Base-by-base conservation (phyloP, 768 basidiomycete genomes). In the Cystofilobasidium bisporidii region DNA sequence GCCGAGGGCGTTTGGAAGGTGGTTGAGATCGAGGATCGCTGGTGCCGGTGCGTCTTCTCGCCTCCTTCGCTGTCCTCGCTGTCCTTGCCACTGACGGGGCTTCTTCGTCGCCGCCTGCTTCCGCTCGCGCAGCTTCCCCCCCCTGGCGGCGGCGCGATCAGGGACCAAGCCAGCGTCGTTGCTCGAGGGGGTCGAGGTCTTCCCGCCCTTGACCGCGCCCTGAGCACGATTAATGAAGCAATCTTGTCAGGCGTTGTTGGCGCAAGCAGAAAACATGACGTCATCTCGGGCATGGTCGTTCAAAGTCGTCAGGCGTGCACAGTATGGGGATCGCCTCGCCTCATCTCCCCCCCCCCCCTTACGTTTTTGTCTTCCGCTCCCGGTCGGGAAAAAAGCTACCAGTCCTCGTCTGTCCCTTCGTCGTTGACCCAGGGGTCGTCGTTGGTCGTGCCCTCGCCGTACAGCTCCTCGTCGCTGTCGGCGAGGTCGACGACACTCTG, bases 1-100 rank as follows among this genome's bases (percentile, higher is more conserved):
- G 76, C 88, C 55, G 92, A 96, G 81, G 94, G 94, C 12, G 63
- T 56, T 38, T 69, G 68, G 68, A 24, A 53, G 48, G 63, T 69
- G 17, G 61, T 58, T 28, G 58, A 59, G 68, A 32, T 69, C 32
- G 63, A 69, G 47, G 68, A 69, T 24, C 56, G 63, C 15, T 69
- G 43, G 41, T 69, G 68, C 58, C 41, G 68, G 63, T 69, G 3
- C 24, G 66, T 61, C 33, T 48, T 14, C 36, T 4, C 33, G 14
- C 38, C 30, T 8, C 32, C 26, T 3, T 30, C 18, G 36, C 59
- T 43, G 14, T n/a, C 24, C n/a, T n/a, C n/a, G n/a, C n/a, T n/a
- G n/a, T n/a, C n/a, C n/a, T n/a, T n/a, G n/a, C n/a, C n/a, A n/a
- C n/a, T n/a, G n/a, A n/a, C n/a, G n/a, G n/a, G n/a, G n/a, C n/a